Percentiles rank a stretch among this genome's conserved stretches.
phyloP scores from a whole-genome alignment of 1,139 yeast species.

The Sugiyamaella pinicola region DNA sequence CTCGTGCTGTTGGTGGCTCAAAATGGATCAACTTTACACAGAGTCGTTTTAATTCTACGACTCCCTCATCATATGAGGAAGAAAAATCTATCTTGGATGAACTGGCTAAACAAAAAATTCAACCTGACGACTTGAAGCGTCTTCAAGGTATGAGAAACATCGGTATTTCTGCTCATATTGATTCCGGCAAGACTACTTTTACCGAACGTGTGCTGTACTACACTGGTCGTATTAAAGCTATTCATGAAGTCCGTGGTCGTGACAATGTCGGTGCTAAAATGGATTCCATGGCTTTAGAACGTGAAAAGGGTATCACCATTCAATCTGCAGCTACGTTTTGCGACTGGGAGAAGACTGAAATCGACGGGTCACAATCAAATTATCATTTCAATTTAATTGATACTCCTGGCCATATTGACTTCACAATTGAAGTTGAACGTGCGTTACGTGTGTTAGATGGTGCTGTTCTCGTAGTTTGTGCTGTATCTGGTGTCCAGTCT shows the following conservation, averaged over 20 bases:
- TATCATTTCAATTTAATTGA: slow-evolving; percentile 94
- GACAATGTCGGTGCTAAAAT: slow-evolving; percentile 98
- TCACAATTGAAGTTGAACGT: slow-evolving; percentile 97
- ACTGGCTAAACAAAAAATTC: slow-evolving; percentile 51
- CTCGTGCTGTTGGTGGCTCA: background rate
- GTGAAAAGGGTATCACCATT: slow-evolving; percentile 97
- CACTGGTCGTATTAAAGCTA: slow-evolving; percentile 96
- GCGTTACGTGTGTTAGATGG: slow-evolving; percentile 97
- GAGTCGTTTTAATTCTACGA: background rate
- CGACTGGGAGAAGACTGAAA: slow-evolving; percentile 73
- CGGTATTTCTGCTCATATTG: slow-evolving; percentile 97
- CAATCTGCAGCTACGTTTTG: slow-evolving; percentile 99
- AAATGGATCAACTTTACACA: slow-evolving; percentile 1
- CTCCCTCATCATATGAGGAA: slow-evolving; percentile 37
- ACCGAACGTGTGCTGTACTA: slow-evolving; percentile 96
- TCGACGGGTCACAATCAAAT: slow-evolving; percentile 45
- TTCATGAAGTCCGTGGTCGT: slow-evolving; percentile 97
- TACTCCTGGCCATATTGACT: slow-evolving; percentile 98
- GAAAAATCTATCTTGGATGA: slow-evolving; percentile 39
- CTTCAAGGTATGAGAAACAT: slow-evolving; percentile 77
- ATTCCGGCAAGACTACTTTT: slow-evolving; percentile 94
- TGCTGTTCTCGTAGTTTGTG: slow-evolving; percentile 97
- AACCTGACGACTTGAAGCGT: slow-evolving; percentile 59
- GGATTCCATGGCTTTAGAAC: slow-evolving; percentile 97
- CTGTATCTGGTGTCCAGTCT: slow-evolving; percentile 97